phyloP scores from a whole-genome alignment of 306 rosid species.

The Cucurbita maxima region DNA sequence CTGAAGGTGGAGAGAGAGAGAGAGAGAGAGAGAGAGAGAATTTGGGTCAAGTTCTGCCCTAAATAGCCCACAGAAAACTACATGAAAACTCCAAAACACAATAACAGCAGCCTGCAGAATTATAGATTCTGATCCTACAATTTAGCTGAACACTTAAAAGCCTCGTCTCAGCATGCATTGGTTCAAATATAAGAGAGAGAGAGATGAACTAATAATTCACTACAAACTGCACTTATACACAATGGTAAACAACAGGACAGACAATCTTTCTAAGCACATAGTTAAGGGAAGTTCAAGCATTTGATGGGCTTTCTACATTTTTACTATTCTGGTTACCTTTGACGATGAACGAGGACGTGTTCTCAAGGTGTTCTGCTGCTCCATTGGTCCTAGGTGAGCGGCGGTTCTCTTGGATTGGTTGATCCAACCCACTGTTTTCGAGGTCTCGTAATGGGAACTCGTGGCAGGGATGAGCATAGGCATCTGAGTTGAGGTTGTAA shows the following conservation, averaged over 20 bases:
- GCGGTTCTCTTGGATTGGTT: conserved; percentile 28
- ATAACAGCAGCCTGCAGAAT: background rate
- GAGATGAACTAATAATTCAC: background rate
- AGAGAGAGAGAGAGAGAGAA: background rate
- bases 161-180: background rate
- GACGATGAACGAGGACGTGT: conserved; percentile 17
- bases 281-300: conserved; percentile 13
- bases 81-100: background rate
- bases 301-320: conserved; percentile 74
- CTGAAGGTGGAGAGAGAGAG: background rate
- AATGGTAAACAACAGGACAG: background rate
- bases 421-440: conserved; percentile 26
- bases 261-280: background rate
- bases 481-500: conserved; percentile 20
- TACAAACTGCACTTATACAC: background rate
- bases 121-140: background rate
- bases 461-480: conserved; percentile 11
- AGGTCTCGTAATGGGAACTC: conserved; percentile 23
- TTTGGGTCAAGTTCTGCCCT: background rate
- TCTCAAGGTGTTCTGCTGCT: conserved; percentile 28
- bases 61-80: conserved; percentile 4
- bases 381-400: conserved; percentile 28
- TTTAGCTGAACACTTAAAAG: background rate
- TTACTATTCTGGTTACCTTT: conserved; percentile 29
- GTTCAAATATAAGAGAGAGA: background rate